Evolutionary conservation across 106 monocot genomes (phyloP).

Genomic region (Ottelia alismoides): DNA sequence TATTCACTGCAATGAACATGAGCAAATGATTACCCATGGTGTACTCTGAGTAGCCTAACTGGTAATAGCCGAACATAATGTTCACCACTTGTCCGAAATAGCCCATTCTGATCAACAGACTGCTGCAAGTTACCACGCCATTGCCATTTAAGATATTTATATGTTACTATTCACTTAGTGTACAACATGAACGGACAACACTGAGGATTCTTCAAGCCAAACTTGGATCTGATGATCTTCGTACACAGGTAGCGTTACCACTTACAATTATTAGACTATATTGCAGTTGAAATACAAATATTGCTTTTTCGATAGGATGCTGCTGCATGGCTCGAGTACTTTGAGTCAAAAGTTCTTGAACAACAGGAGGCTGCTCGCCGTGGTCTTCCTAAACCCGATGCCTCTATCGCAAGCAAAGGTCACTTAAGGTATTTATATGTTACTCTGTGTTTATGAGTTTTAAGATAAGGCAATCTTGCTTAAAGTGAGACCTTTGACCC

Average conservation of each 20-base stretch:
- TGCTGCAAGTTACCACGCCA: conserved; percentile 94
- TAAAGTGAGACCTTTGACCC: conserved; percentile 24
- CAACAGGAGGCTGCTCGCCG: conserved; percentile 90
- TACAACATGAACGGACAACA: conserved; percentile 83
- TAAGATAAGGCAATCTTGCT: conserved; percentile 38
- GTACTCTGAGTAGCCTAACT: too few species aligned
- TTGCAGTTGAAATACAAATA: neutral
- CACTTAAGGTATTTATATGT: conserved; percentile 64
- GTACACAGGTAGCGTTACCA: conserved; percentile 51
- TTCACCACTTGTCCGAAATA: too few species aligned
- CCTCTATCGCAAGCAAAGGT: conserved; percentile 97
- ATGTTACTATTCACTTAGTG: conserved; percentile 68
- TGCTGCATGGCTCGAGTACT: conserved; percentile 94
- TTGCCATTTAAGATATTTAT: conserved; percentile 83
- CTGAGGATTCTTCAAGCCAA: conserved; percentile 68
- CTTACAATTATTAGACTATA: neutral
- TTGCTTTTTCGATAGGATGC: conserved; percentile 71
- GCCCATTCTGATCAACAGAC: conserved; percentile 46
- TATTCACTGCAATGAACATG: too few species aligned
- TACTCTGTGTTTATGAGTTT: neutral
- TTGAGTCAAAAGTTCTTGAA: conserved; percentile 86
- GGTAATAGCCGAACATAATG: neutral
- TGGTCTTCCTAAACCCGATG: conserved; percentile 90
- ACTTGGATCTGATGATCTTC: conserved; percentile 74
- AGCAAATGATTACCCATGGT: too few species aligned